Evolutionary conservation across 2,329 filamentous ascomycete species (phyloP), one percentile per base, ranked within the genome.

Genomic region (Beauveria pseudobassiana): DNA sequence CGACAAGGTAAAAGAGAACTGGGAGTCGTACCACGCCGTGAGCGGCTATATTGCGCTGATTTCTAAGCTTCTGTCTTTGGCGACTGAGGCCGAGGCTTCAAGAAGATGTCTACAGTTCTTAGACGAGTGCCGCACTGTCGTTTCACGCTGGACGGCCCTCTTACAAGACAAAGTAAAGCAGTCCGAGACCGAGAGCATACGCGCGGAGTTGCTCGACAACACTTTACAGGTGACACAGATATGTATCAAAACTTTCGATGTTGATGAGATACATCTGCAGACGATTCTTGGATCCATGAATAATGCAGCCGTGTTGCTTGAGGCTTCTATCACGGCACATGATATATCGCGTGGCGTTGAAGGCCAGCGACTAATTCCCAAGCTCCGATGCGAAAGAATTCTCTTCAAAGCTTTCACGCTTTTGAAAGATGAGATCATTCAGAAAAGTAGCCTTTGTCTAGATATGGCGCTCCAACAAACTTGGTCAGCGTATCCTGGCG

Each of bases 131-230:
- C 53, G 53, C 7, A 9, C 2, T 20, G 46, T 58, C 3, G 26
- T 14, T 10, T 16, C 22, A 7, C 3, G 22, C 20, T 62, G 60
- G 60, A 28, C 48, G 46, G 4, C 20, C 22, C 9, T 51, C 2
- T 6, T 62, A 8, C 59, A 62, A n/a, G 59, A 62, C 16, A 62
- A 62, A 42, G 26, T 57, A 14, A 57, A 46, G n/a, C 12, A 57
- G 5, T 22, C 59, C 3, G 46, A 50, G 38, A 24, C n/a, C 5
- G 59, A 62, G 8, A 34, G 16, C 10, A 34, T 30, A 5, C 52
- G 59, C 20, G 18, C 38, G 0, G 59, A 45, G 12, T 34, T 57
- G 34, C 45, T 51, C 2, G 10, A n/a, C 6, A 52, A 12, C 4
- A 22, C 14, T 8, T 20, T 46, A 10, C 8, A 34, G 3, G 42